Percentiles rank a stretch among this genome's conserved stretches.
These are phyloP conservation scores for Pleurotus salmoneostramineus DNA, from an alignment of 768 basidiomycete genomes.

Conservation along the genomic window DNA sequence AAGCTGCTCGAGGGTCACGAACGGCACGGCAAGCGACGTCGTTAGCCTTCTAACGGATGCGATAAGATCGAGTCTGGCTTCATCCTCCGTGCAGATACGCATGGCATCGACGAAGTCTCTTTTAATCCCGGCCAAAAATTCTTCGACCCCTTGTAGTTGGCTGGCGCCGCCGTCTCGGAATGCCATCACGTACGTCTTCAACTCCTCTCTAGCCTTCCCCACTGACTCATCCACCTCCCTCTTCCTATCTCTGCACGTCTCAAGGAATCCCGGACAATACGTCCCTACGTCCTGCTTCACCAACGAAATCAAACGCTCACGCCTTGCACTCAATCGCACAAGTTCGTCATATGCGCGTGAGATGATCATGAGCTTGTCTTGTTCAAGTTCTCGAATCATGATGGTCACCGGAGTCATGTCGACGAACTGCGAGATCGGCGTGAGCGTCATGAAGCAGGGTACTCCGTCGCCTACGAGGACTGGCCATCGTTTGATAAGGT, in stretches of 20 bases:
- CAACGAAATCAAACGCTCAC: background rate
- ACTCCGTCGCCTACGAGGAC: constrained; percentile 10
- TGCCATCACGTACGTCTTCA: background rate
- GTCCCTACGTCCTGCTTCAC: background rate
- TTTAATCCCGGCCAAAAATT: background rate
- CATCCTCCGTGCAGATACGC: constrained; percentile 3
- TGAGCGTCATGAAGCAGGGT: constrained; percentile 10
- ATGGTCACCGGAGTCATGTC: background rate
- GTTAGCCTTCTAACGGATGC: background rate
- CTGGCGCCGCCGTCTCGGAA: background rate
- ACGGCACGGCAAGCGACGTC: background rate
- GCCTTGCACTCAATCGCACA: background rate
- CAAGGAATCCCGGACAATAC: background rate
- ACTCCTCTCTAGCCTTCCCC: background rate
- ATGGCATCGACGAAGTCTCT: background rate
- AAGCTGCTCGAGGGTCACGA: background rate
- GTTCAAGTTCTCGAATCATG: constrained; percentile 1
- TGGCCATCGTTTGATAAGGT: constrained; percentile 6
- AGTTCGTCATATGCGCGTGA: constrained; percentile 4
- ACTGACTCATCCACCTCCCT: background rate
- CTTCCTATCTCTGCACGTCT: constrained; percentile 1
- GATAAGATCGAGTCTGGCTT: constrained; percentile 9
- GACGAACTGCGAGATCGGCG: constrained; percentile 9
- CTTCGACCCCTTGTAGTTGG: background rate
- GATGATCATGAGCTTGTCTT: constrained; percentile 1